Evolutionary conservation across 2,329 filamentous ascomycete genomes (phyloP).

Genomic region (Fonsecaea pugnacius): DNA sequence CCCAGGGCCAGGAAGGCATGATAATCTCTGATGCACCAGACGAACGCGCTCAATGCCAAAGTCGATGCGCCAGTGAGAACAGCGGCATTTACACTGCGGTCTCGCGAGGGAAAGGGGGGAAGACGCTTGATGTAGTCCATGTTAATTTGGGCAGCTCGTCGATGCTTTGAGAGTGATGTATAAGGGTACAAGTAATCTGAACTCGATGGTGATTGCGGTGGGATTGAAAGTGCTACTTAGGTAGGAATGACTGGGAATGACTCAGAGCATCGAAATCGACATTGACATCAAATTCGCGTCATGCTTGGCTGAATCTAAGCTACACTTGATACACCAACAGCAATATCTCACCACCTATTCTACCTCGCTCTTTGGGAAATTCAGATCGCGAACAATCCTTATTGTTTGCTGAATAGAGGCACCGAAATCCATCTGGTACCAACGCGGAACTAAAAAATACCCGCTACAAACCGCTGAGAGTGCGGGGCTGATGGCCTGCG

Average conservation of each 20-base stretch:
- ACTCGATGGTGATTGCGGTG: neutral
- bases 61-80: neutral
- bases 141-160: neutral
- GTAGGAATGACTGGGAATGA: too few species aligned
- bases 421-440: neutral
- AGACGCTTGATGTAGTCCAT: constrained; percentile 14
- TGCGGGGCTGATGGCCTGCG: neutral
- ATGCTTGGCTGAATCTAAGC: too few species aligned
- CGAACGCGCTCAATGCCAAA: neutral
- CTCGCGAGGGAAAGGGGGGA: neutral
- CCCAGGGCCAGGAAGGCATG: constrained; percentile 43
- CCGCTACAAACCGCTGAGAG: neutral
- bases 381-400: neutral
- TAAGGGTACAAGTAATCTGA: neutral
- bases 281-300: too few species aligned
- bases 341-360: neutral
- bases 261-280: too few species aligned
- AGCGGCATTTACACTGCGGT: neutral
- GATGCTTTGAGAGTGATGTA: neutral
- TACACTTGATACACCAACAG: too few species aligned
- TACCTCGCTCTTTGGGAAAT: too few species aligned
- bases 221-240: neutral
- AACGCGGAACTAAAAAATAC: neutral
- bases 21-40: constrained; percentile 40
- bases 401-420: neutral